A percentile compares a stretch with the other conserved stretches of the same genome.
Conservation (phyloP, 345 rosid species). For the Rhodamnia rubescens region DNA sequence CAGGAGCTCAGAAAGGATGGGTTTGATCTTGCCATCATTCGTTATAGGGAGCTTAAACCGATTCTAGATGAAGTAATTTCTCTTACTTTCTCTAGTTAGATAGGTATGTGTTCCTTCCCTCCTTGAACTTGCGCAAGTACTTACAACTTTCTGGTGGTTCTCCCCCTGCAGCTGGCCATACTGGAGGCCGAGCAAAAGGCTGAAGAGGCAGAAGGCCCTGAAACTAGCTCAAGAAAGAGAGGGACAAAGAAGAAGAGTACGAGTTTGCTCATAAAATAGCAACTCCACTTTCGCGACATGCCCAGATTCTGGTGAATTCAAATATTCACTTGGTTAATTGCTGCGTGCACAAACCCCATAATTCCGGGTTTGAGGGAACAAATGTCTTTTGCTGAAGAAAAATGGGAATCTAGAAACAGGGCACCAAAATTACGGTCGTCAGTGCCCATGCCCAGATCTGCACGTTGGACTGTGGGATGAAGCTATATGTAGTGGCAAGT, state of each 20-base stretch:
- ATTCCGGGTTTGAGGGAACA: neutral
- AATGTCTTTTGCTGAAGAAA: neutral
- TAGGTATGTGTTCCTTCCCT: neutral
- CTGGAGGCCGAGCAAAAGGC: slow-evolving; percentile 94
- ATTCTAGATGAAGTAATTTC: slow-evolving; percentile 75
- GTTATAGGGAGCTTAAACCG: slow-evolving; percentile 84
- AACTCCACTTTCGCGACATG: neutral
- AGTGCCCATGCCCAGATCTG: neutral
- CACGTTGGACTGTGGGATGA: neutral
- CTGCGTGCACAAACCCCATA: neutral
- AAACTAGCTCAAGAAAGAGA: slow-evolving; percentile 55
- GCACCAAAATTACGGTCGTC: neutral
- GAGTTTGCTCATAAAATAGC: neutral
- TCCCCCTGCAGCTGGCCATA: slow-evolving; percentile 41
- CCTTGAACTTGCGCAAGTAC: neutral
- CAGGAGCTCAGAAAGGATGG: slow-evolving; percentile 97
- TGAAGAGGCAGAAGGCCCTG: slow-evolving; percentile 76
- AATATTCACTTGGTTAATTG: neutral
- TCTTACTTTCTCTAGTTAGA: neutral
- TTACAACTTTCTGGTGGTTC: neutral
- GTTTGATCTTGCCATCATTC: slow-evolving; percentile 83
- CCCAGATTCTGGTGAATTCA: neutral
- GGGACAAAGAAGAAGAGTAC: slow-evolving; percentile 46
- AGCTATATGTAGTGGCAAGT: neutral
- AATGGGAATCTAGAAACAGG: neutral